Evolutionary conservation across 2,329 filamentous ascomycete species (phyloP).

Genomic region (Xylariales sp.): DNA sequence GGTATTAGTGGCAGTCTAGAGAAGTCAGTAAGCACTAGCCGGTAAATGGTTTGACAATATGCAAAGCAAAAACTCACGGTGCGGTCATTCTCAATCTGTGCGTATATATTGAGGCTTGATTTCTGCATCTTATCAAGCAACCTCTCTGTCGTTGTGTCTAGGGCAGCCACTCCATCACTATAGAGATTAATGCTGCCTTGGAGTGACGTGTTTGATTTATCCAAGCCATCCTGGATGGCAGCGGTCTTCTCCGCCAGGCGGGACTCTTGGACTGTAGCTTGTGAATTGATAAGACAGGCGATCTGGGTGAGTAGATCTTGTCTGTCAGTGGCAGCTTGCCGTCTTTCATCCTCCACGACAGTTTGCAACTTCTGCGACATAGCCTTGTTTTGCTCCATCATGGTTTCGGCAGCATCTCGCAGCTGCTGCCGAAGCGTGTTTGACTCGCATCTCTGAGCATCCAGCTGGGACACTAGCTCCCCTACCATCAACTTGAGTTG

Average conservation of each 20-base stretch:
- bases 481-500: conserved; percentile 88
- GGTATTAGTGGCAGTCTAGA: conserved; percentile 69
- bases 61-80: conserved; percentile 63
- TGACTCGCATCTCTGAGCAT: conserved; percentile 72
- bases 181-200: conserved; percentile 64
- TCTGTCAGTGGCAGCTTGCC: conserved; percentile 68
- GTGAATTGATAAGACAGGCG: conserved; percentile 67
- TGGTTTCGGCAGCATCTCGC: conserved; percentile 61
- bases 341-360: conserved; percentile 71
- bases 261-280: conserved; percentile 67
- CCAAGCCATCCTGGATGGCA: conserved; percentile 60
- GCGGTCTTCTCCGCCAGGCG: conserved; percentile 63
- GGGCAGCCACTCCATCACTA: conserved; percentile 66
- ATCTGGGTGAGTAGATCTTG: conserved; percentile 73
- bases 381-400: conserved; percentile 63
- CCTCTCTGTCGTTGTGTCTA: conserved; percentile 64
- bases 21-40: no score
- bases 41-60: no score
- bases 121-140: conserved; percentile 67
- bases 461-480: conserved; percentile 69
- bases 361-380: conserved; percentile 64
- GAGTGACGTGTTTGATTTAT: conserved; percentile 59
- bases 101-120: conserved; percentile 75
- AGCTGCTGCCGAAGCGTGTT: conserved; percentile 70
- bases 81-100: conserved; percentile 83